A percentile compares a stretch with the other conserved stretches of the same genome.
Conservation (phyloP, 805 yeast species). For the Helenozyma rhizophorensis region DNA sequence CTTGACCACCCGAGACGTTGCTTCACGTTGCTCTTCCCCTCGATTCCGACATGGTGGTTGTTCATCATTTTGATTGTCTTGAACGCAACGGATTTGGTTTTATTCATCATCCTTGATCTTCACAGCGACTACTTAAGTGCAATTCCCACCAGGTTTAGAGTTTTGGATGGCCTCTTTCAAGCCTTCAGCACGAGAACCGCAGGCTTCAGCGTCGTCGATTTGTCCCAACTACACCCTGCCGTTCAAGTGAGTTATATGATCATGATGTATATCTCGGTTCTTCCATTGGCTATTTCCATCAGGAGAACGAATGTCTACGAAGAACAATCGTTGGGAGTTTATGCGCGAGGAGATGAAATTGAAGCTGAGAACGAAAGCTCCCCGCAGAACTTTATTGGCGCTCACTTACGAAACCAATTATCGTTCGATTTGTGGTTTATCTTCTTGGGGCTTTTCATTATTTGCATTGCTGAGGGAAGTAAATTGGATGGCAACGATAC, state of each 20-base stretch:
- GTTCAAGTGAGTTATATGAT: conserved; percentile 90
- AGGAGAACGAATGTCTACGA: conserved; percentile 97
- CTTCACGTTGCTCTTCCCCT: conserved; percentile 86
- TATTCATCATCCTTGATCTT: conserved; percentile 77
- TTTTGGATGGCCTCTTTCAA: conserved; percentile 82
- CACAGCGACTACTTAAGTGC: conserved; percentile 42
- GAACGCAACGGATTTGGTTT: conserved; percentile 72
- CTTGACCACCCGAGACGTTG: conserved; percentile 97
- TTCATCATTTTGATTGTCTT: conserved; percentile 65
- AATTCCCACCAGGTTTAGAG: conserved; percentile 62
- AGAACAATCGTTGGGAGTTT: conserved; percentile 95
- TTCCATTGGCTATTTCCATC: conserved; percentile 93
- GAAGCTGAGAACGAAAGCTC: conserved; percentile 34
- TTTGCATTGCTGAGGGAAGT: conserved; percentile 80
- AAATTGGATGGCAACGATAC: conserved; percentile 42
- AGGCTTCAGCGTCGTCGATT: conserved; percentile 73
- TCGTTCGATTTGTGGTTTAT: conserved; percentile 95
- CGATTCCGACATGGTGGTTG: conserved; percentile 95
- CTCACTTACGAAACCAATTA: conserved; percentile 86
- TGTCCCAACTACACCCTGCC: conserved; percentile 76
- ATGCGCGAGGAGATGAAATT: conserved; percentile 37
- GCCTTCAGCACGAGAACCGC: conserved; percentile 93
- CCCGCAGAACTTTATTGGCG: conserved; percentile 65
- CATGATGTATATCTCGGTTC: conserved; percentile 97
- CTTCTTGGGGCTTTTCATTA: conserved; percentile 76